Base-by-base conservation (phyloP, 768 basidiomycete genomes). In the Pulveroboletus sp. region DNA sequence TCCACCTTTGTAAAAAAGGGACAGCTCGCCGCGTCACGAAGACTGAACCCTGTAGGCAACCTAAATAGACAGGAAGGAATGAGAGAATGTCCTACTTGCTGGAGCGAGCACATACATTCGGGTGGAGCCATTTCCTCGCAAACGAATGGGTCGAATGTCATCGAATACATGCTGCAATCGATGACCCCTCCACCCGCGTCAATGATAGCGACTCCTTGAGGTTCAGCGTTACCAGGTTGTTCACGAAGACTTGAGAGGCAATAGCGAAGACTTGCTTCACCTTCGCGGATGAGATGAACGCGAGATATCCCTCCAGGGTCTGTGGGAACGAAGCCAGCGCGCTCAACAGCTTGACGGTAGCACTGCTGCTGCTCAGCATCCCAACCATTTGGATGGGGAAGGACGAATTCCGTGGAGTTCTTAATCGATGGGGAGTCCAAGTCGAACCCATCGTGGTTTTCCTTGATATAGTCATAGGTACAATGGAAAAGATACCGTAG, bases 351-450 rank as follows among this genome's bases (percentile, higher is more conserved):
- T 54, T 64, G 60, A 76, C 65, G 0, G 80, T 79, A 1, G 82
- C 83, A 24, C 63, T 75, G 69, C 18, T 66, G 67, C 53, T 84
- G 83, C 56, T 85, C 82, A 1, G 60, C 79, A 53, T 78, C 82
- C 83, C 83, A 85, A 0, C 80, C 82, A 55, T 84, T 83, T 5
- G 83, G 83, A 55, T 83, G 82, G 1, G 75, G 74, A 14, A 84
- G 71, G 5, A 85, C 71, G 51, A 76, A 79, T 28, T 80, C 72
- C 26, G 78, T 72, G 7, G 53, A 64, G 14, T 64, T 55, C 53
- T 75, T 68, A 5, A 81, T 52, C 8, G 71, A 72, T 7, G 28
- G 4, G 57, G 60, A 62, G 3, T 46, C 18, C 38, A 21, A 7
- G 18, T 39, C 9, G 10, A 43, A 21, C 1, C 39, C 40, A 13